Base-by-base conservation (phyloP, 345 rosid species). In the Citrus trifoliata region DNA sequence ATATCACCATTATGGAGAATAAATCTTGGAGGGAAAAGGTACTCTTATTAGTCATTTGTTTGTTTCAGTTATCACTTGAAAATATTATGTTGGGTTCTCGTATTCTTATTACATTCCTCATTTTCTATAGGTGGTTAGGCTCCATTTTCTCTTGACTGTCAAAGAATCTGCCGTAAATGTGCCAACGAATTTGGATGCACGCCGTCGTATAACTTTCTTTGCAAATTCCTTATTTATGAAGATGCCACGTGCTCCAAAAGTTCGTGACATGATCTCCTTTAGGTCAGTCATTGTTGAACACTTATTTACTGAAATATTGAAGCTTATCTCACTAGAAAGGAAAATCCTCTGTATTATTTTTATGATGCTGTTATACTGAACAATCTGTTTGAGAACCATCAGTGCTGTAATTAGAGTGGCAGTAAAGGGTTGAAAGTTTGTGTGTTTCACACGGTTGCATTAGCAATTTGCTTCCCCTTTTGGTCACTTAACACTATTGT, bases 141-240 rank as follows among this genome's bases (percentile, higher is more conserved):
- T 96, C 59, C 75, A 79, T 81, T 84, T 96, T 77, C 99, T 96
- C 80, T 80, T 94, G 84, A 94, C 98, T 28, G 89, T 92, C 67
- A 94, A 93, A 93, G 99, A 96, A 86, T 96, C 99, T 67, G 98
- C 99, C 22, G 93, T 93, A 71, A 94, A 96, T 69, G 93, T 94
- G 75, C 99, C 99, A 60, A 90, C 89, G 68, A 96, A 89, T 85
- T 88, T 96, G 90, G 99, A 96, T 30, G 99, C 98, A 81, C 97
- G 98, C 48, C 98, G 98, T 65, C 92, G 98, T 61, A 92, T 96
- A 83, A 96, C 98, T 75, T 96, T 96, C 88, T 96, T 96, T 89
- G 98, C 99, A 69, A 96, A 96, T 80, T 94, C 99, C 76, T 83
- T 96, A 72, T 94, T 91, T 84, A 96, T 94, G 99, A 90, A 85